Conservation (phyloP, 2,329 filamentous ascomycete genomes). For the Nakataea oryzae region DNA sequence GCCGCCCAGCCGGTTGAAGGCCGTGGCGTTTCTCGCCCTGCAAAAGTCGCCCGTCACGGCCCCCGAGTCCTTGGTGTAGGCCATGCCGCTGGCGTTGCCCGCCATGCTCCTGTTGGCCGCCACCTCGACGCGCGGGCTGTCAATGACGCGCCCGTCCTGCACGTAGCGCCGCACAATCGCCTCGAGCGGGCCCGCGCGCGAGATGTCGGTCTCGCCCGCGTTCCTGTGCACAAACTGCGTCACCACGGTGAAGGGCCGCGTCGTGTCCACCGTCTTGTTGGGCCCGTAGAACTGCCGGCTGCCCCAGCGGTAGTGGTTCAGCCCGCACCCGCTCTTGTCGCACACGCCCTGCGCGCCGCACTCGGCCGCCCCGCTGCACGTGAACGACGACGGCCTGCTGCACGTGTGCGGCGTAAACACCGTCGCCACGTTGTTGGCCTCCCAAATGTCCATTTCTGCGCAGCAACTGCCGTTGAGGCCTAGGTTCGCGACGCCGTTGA, state of each 20-base stretch:
- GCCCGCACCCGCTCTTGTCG: constrained; percentile 20
- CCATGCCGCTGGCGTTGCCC: constrained; percentile 1
- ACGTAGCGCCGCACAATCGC: constrained; percentile 37
- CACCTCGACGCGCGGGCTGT: constrained; percentile 17
- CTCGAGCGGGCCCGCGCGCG: constrained; percentile 18
- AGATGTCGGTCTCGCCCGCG: constrained; percentile 6
- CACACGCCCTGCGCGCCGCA: constrained; percentile 15
- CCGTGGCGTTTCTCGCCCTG: constrained; percentile 2
- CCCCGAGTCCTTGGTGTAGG: constrained; percentile 7
- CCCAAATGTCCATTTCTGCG: constrained; percentile 35
- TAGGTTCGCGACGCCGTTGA: constrained; percentile 24
- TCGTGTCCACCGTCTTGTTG: constrained; percentile 15
- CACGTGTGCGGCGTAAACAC: constrained; percentile 29
- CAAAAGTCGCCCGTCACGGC: constrained; percentile 13
- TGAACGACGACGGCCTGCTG: constrained; percentile 23
- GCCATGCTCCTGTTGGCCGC: no score
- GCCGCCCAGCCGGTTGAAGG: constrained; percentile 19
- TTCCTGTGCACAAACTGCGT: constrained; percentile 32
- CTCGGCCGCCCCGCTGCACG: constrained; percentile 19
- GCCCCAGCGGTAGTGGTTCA: constrained; percentile 22
- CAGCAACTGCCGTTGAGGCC: constrained; percentile 27
- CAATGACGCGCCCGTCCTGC: constrained; percentile 32
- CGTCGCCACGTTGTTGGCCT: constrained; percentile 28
- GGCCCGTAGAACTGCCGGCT: constrained; percentile 13
- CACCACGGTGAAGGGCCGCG: constrained; percentile 25